Evolutionary conservation across 768 basidiomycete genomes (phyloP).

Genomic region (Suillus subalutaceus): DNA sequence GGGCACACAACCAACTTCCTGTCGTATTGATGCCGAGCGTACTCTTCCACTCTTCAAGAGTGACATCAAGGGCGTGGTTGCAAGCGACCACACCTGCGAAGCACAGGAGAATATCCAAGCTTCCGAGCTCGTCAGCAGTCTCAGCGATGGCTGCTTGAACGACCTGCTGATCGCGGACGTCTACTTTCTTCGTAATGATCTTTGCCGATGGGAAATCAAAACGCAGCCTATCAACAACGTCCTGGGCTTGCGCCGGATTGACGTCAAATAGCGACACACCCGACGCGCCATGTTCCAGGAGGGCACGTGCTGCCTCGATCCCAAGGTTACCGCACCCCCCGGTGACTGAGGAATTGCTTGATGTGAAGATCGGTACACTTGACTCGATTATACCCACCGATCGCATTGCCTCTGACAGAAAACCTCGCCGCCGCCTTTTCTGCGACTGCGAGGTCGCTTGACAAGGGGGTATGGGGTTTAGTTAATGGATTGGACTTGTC

Average conservation of each 20-base stretch:
- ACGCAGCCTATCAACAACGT: slow-evolving; percentile 23
- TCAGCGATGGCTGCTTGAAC: slow-evolving; percentile 31
- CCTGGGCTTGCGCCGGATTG: slow-evolving; percentile 13
- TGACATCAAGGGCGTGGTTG: slow-evolving; percentile 35
- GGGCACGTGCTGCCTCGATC: slow-evolving; percentile 38
- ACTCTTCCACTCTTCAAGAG: slow-evolving; percentile 37
- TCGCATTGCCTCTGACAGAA: slow-evolving; percentile 41
- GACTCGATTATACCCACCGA: slow-evolving; percentile 32
- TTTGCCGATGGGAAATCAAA: slow-evolving; percentile 32
- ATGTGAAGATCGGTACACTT: not conserved
- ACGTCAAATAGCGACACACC: slow-evolving; percentile 31
- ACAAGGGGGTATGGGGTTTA: slow-evolving; percentile 22
- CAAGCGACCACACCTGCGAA: slow-evolving; percentile 45
- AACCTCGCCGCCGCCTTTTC: slow-evolving; percentile 40
- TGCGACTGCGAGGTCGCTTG: slow-evolving; percentile 19
- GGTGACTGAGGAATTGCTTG: slow-evolving; percentile 35
- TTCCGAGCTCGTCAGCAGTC: slow-evolving; percentile 33
- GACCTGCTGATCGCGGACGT: slow-evolving; percentile 31
- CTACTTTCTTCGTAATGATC: slow-evolving; percentile 36
- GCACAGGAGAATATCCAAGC: slow-evolving; percentile 42
- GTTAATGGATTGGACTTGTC: slow-evolving; percentile 37
- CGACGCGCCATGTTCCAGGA: slow-evolving; percentile 47
- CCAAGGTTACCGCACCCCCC: slow-evolving; percentile 46
- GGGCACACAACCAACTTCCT: slow-evolving; percentile 49
- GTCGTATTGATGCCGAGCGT: slow-evolving; percentile 47